Evolutionary conservation across 257 asterid genomes (phyloP).

Genomic region (Jaltomata sinuosa): DNA sequence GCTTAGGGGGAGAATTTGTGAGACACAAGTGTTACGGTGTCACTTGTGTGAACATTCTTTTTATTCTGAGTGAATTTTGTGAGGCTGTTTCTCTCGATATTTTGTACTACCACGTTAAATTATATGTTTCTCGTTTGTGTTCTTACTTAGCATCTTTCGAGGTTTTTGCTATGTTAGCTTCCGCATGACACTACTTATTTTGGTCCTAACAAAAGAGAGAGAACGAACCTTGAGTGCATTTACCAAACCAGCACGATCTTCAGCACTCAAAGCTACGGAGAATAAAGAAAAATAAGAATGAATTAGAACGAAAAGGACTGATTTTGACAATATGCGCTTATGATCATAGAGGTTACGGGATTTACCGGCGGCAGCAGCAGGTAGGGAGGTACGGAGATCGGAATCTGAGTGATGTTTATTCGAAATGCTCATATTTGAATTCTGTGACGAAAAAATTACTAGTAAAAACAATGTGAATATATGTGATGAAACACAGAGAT

Average conservation of each 20-base stretch:
- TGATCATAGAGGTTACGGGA: neutral
- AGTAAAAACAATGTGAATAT: neutral
- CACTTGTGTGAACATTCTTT: no score
- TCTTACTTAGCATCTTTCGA: no score
- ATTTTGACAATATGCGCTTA: neutral
- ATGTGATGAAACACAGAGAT: neutral
- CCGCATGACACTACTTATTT: no score
- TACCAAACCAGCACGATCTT: neutral
- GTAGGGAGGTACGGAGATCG: neutral
- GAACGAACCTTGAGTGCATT: neutral
- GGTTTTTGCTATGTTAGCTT: no score
- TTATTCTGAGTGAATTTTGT: no score
- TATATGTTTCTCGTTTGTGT: no score
- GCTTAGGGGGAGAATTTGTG: no score
- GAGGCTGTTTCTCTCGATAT: no score
- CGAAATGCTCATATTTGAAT: neutral
- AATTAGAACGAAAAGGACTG: neutral
- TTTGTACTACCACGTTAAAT: no score
- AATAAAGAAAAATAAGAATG: neutral
- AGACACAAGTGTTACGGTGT: no score
- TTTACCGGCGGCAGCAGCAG: neutral
- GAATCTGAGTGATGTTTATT: neutral
- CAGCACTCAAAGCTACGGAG: neutral
- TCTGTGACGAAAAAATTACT: neutral
- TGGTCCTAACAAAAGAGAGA: no score